Base-by-base conservation (phyloP, 495 filamentous ascomycete genomes). In the Geoglossum glabrum region DNA sequence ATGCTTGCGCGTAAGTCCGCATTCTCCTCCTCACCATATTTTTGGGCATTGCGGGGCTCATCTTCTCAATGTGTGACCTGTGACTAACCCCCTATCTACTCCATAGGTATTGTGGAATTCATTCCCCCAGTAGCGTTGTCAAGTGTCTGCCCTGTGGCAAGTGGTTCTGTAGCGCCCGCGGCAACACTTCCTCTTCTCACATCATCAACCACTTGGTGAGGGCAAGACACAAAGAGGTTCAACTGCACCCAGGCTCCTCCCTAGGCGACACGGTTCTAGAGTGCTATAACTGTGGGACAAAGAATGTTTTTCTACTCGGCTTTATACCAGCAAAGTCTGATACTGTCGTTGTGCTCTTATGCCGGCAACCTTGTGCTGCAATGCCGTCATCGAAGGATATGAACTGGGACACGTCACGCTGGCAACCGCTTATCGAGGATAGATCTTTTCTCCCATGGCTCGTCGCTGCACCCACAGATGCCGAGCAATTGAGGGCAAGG, bases 301-400 rank as follows among this genome's bases (percentile, higher is more conserved):
- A 97, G 70, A 99, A 99, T 71, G 92, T 96, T 54, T 99, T 99
- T 64, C 79, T 97, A n/a, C 84, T 99, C 13, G 92, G 92, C 27
- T 99, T 99, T 68, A 99, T 99, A 62, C 92, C 92, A n/a, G 92
- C 92, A 15, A 97, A 97, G 67, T 96, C 90, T 1, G 92, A 99
- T 63, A 96, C 92, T 0, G 92, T 99, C 23, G 92, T 99, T 23
- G 92, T 99, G 19, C 79, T 99, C 43, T 77, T 99, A 9, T 99
- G 92, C 70, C 87, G 92, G 31, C 92, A 97, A 68, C 92, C 92
- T 49, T 99, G 92, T 70, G 92, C 89, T 40, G 80, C 93, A 33
- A 88, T 85, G 74, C 84, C 87, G 4, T 95, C 90, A 11, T 88
- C 87, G n/a, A 99, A 99, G 72, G 92, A 97, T 65, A 99, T 99